Percentiles rank a stretch among this genome's conserved stretches.
These are phyloP conservation scores for Plantago coronopus DNA, from an alignment of 305 asterid genomes.

Conservation along the genomic window DNA sequence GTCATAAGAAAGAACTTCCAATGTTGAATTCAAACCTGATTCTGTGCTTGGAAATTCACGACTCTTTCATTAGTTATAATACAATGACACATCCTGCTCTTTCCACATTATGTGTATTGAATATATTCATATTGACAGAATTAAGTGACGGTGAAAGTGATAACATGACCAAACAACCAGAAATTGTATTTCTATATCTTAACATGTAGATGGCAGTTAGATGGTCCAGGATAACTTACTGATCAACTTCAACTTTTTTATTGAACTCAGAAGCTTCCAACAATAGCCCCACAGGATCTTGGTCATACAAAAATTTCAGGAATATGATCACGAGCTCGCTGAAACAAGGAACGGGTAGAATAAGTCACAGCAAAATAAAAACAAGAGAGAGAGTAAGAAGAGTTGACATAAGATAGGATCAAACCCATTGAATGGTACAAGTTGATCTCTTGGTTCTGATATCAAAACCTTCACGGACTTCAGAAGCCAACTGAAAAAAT, in stretches of 20 bases:
- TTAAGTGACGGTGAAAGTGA: constrained; percentile 16
- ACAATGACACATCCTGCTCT: constrained; percentile 7
- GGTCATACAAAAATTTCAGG: constrained; percentile 79
- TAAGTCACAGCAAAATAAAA: constrained; percentile 3
- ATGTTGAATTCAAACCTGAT: too few species aligned
- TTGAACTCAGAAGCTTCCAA: constrained; percentile 59
- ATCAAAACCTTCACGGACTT: constrained; percentile 80
- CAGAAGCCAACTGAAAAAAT: constrained; percentile 96
- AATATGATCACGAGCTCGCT: constrained; percentile 88
- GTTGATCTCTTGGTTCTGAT: constrained; percentile 94
- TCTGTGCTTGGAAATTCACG: too few species aligned
- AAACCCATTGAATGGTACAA: constrained; percentile 87
- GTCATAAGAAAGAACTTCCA: too few species aligned
- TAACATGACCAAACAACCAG: constrained; percentile 15
- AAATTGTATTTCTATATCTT: constrained; percentile 3
- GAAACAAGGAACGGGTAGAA: constrained; percentile 29
- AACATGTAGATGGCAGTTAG: constrained; percentile 11
- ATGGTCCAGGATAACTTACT: constrained; percentile 47
- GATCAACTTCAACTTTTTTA: constrained; percentile 51
- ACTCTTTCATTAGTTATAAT: neutral
- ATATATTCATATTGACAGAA: constrained; percentile 11
- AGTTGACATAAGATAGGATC: constrained; percentile 24
- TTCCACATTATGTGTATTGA: constrained; percentile 1
- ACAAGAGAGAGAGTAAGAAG: constrained; percentile 20
- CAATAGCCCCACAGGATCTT: constrained; percentile 80